Evolutionary conservation across 2,329 filamentous ascomycete species (phyloP), one percentile per base, ranked within the genome.

Genomic region (Colletotrichum noveboracense): DNA sequence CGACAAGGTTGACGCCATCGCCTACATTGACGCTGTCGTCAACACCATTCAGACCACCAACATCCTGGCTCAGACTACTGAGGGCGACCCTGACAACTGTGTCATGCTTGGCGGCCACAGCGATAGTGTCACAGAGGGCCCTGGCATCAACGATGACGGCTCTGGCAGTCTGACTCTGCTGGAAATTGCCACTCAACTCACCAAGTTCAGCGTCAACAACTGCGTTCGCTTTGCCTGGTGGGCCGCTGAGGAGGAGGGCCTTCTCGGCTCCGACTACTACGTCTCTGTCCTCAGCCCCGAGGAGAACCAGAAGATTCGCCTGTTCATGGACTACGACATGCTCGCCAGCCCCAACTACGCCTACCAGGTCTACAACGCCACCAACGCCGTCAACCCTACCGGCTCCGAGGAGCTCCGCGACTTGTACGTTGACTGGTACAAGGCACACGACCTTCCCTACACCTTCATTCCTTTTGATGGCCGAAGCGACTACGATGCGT

Each of bases 91-190:
- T 3, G 86, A 93, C 38, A 93, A 93, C 84, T 92, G 91, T 79
- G 90, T 93, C 61, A 91, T 93, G 89, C 86, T 93, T 1, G 92
- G 92, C 21, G 92, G 88, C 3, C 92, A 94, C 85, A 91, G 88
- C 38, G 92, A 93, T 81, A 91, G 89, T 76, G 92, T 93, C 18
- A 81, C 86, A 1, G 92, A 90, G 67, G 92, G 92, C 1, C 91
- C 92, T 1, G 94, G 94, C 24, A 95, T 96, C 87, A 96, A 96
- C 82, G 94, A 96, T 79, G 93, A 96, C 80, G 94, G 94, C 62
- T 93, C 92, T 5, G 94, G 94, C 71, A 91, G 89, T 38, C 80
- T 92, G 70, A 89, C 90, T 1, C 85, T 93, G 7, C 88, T 94
- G 52, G 92, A 94, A 81, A 86, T 94, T 10, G 92, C 92, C 2